Evolutionary conservation across 306 rosid genomes (phyloP).

Genomic region (Arachis stenosperma): DNA sequence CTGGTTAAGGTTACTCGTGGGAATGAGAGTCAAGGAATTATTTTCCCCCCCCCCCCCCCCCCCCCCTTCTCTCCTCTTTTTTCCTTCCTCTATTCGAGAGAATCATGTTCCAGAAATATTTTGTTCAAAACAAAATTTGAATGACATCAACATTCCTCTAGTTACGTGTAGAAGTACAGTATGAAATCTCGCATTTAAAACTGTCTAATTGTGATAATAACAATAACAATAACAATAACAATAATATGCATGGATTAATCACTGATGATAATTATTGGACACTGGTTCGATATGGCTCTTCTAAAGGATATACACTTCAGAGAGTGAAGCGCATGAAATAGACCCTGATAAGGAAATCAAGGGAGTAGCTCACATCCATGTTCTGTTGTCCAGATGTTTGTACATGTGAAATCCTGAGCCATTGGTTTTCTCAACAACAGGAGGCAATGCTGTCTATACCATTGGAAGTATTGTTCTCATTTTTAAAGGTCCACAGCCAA

Average conservation of each 20-base stretch:
- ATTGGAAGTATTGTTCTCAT: background rate
- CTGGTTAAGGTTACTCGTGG: background rate
- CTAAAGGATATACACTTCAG: background rate
- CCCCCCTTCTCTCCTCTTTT: no score
- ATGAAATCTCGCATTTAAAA: background rate
- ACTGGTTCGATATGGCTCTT: background rate
- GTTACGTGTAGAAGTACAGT: background rate
- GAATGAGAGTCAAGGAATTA: background rate
- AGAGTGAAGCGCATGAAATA: background rate
- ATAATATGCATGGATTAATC: background rate
- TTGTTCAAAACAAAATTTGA: constrained; percentile 1
- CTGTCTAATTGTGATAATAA: background rate
- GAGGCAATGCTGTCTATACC: constrained; percentile 14
- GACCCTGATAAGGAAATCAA: background rate
- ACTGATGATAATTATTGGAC: background rate
- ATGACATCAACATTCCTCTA: background rate
- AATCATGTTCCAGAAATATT: background rate
- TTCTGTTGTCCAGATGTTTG: constrained; percentile 1
- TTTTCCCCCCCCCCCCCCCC: background rate
- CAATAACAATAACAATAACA: background rate
- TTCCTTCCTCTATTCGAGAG: background rate
- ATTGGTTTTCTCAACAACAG: constrained; percentile 18
- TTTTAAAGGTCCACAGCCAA: constrained; percentile 13
- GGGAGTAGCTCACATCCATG: constrained; percentile 22
- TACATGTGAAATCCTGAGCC: background rate